These are phyloP conservation scores for Pyrus hybrid DNA, from an alignment of 331 rosid genomes.

Conservation along the genomic window DNA sequence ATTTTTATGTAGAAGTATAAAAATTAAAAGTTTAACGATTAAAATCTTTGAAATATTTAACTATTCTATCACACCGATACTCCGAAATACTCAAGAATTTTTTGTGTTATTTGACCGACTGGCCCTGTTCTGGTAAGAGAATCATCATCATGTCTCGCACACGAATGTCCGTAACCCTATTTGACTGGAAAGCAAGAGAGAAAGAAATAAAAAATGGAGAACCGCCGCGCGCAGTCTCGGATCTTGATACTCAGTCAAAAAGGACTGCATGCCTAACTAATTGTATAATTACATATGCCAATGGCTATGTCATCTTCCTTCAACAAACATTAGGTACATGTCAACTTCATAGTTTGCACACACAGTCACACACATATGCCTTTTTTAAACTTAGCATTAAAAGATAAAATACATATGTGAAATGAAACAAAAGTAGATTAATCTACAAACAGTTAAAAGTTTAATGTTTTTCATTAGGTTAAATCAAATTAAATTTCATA, in stretches of 20 bases:
- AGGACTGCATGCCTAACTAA: background rate
- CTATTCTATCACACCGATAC: no score
- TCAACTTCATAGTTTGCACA: background rate
- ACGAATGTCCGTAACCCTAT: background rate
- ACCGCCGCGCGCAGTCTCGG: background rate
- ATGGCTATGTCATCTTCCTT: conserved; percentile 1
- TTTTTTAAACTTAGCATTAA: background rate
- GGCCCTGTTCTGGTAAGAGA: background rate
- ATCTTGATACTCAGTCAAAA: background rate
- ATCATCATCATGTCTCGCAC: background rate
- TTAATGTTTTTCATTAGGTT: background rate
- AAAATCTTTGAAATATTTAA: no score
- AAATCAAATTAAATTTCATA: background rate
- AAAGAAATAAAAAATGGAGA: background rate
- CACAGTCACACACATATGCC: background rate
- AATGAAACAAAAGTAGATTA: background rate
- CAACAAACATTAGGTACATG: conserved; percentile 1
- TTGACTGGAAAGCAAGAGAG: background rate
- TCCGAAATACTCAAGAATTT: no score
- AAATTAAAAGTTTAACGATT: no score
- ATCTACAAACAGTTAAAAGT: background rate
- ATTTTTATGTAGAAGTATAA: no score
- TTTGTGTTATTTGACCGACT: background rate
- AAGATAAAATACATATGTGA: background rate
- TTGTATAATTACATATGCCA: background rate